These are phyloP conservation scores for Rhizopogon sp. DNA, from an alignment of 768 basidiomycete genomes.

Conservation along the genomic window DNA sequence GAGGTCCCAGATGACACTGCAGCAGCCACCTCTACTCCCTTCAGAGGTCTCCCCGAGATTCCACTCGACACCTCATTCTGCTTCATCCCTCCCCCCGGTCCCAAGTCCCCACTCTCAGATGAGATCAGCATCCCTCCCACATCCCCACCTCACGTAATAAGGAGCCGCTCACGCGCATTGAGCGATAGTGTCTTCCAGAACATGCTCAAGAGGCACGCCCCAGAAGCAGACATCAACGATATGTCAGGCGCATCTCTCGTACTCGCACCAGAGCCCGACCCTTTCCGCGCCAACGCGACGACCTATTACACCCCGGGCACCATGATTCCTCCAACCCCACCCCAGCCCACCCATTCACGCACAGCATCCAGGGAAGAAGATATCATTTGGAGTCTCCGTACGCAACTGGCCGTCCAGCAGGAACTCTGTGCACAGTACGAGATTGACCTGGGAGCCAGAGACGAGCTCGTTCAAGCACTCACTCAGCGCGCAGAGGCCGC, in stretches of 20 bases:
- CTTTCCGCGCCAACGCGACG: constrained; percentile 66
- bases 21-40: constrained; percentile 6
- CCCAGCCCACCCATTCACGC: constrained; percentile 45
- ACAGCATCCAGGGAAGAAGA: constrained; percentile 69
- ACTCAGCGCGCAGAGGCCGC: constrained; percentile 45
- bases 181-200: constrained; percentile 64
- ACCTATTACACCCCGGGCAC: constrained; percentile 77
- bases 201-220: constrained; percentile 36
- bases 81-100: constrained; percentile 34
- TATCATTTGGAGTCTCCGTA: constrained; percentile 67
- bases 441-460: constrained; percentile 65
- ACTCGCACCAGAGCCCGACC: constrained; percentile 56
- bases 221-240: constrained; percentile 66
- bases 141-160: constrained; percentile 24
- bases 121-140: constrained; percentile 11
- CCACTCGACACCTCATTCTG: constrained; percentile 50
- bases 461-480: constrained; percentile 64
- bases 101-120: constrained; percentile 57
- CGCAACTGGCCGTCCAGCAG: constrained; percentile 68
- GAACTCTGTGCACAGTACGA: constrained; percentile 77
- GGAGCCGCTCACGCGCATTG: constrained; percentile 46
- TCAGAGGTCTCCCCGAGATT: neutral
- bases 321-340: constrained; percentile 65
- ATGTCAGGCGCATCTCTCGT: constrained; percentile 44
- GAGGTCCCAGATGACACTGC: constrained; percentile 27